Evolutionary conservation across 768 basidiomycete genomes (phyloP), one percentile per base, ranked within the genome.

Genomic region (Boletus pseudopeckii): DNA sequence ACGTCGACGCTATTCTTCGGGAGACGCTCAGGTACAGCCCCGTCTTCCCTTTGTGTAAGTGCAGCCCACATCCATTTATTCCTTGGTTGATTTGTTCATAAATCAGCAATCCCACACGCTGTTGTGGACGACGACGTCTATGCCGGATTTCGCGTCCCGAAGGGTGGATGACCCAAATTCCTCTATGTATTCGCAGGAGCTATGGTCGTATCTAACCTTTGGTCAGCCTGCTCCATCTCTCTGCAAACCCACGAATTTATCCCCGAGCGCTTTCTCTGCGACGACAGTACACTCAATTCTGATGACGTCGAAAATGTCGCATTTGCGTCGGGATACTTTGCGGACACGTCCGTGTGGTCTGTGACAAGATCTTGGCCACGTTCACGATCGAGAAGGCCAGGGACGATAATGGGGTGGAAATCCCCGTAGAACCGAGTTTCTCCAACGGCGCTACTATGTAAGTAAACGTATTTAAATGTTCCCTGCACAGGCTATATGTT

Each of bases 81-180:
- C 20, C 13, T 26, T 6, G 11, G 9, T 10, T 32, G 5, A 47
- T 34, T 41, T n/a, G 7, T 18, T 4, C 5, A 8, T 48, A 36
- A 1, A 33, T 28, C 24, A 65, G 72, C 65, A 0, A 37, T 72
- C 11, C 65, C 73, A 8, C 74, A 71, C 54, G 49, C 60, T 20
- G 48, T 62, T 7, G 74, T 75, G 1, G 55, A 73, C 22, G 76
- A 78, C 33, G 79, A 80, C 32, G 50, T 71, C 7, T 80, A 77
- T 54, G 66, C 70, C 32, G 74, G 76, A n/a, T 79, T 77, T 51
- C 64, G 74, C 8, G 85, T 85, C 44, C 83, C 84, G 5, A 74
- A 75, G 55, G 63, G 63, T 66, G 22, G 33, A 46, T 24, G 13
- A 7, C 11, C 14, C 32, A 38, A 20, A 38, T 37, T 32, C 20